A percentile compares a stretch with the other conserved stretches of the same genome.
phyloP scores from a whole-genome alignment of 2,329 filamentous ascomycete genomes.

The Pleochaeta shiraiana region DNA sequence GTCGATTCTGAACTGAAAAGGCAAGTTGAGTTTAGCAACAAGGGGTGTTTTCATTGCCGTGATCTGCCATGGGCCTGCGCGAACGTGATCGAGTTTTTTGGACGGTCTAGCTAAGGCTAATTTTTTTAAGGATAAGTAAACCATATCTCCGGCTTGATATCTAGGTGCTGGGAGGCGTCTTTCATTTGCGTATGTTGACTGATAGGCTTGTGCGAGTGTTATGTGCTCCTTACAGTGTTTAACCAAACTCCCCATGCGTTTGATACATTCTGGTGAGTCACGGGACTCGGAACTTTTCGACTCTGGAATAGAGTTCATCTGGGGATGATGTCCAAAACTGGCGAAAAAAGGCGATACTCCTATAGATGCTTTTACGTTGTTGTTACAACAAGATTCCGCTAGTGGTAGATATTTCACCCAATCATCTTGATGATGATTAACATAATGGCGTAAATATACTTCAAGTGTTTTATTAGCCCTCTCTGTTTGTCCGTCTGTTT shows the following conservation, averaged over 20 bases:
- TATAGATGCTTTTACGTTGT: not conserved
- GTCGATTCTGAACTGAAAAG: not conserved
- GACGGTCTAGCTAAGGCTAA: not conserved
- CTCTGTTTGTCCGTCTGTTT: constrained; percentile 11
- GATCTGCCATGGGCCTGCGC: not conserved
- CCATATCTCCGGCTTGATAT: not conserved
- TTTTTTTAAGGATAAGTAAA: not conserved
- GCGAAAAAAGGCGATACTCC: not conserved
- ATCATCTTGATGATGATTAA: constrained; percentile 4
- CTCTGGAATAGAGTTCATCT: not conserved
- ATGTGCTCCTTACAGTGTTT: not conserved
- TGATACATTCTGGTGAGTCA: not conserved
- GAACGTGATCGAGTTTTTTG: not conserved
- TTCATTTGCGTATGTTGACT: not conserved
- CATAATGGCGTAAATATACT: constrained; percentile 5
- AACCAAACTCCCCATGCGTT: not conserved
- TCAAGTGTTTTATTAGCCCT: constrained; percentile 10
- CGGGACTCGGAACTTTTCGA: not conserved
- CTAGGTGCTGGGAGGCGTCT: not conserved
- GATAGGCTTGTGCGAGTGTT: not conserved
- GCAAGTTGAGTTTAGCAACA: not conserved
- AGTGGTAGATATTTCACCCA: not conserved
- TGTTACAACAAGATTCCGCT: not conserved
- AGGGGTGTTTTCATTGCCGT: not conserved
- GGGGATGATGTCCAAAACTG: not conserved